A percentile compares a stretch with the other conserved stretches of the same genome.
Evolutionary conservation across 768 basidiomycete species (phyloP).

Genomic region (Ramaria rubella): DNA sequence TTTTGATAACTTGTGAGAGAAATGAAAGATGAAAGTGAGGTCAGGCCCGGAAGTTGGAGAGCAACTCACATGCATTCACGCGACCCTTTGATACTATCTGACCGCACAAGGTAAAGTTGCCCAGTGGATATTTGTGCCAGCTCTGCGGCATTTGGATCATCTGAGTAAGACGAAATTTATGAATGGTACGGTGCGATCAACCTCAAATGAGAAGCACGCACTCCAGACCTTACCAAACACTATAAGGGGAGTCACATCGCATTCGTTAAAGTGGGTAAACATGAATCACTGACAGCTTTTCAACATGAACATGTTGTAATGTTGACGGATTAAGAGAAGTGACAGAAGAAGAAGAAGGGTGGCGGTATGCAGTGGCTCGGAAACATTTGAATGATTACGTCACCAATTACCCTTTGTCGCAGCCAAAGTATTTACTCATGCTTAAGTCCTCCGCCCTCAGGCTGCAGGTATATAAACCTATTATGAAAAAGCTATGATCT

Average conservation of each 20-base stretch:
- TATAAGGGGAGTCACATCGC: constrained; percentile 28
- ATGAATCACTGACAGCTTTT: constrained; percentile 54
- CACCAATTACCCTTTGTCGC: neutral
- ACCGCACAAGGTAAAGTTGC: constrained; percentile 84
- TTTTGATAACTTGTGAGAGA: constrained; percentile 71
- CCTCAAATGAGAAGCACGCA: constrained; percentile 38
- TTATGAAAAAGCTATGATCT: too few relatives aligned
- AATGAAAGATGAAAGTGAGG: neutral
- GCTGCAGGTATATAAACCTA: too few relatives aligned
- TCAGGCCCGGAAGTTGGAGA: neutral
- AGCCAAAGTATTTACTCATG: too few relatives aligned
- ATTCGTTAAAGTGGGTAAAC: constrained; percentile 2
- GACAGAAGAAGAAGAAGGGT: neutral
- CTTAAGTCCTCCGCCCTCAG: too few relatives aligned
- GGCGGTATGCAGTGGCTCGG: neutral
- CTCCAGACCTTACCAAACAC: constrained; percentile 94
- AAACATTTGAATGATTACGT: neutral
- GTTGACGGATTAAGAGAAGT: constrained; percentile 11
- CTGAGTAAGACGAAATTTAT: constrained; percentile 36
- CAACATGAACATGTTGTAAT: constrained; percentile 72
- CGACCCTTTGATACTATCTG: constrained; percentile 84
- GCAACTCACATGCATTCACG: constrained; percentile 91
- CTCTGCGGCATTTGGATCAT: constrained; percentile 91
- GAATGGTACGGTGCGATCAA: neutral
- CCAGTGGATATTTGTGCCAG: constrained; percentile 92